A percentile compares a stretch with the other conserved stretches of the same genome.
Conservation (phyloP, 2,329 filamentous ascomycete species). For the Verticillium albo-atrum region DNA sequence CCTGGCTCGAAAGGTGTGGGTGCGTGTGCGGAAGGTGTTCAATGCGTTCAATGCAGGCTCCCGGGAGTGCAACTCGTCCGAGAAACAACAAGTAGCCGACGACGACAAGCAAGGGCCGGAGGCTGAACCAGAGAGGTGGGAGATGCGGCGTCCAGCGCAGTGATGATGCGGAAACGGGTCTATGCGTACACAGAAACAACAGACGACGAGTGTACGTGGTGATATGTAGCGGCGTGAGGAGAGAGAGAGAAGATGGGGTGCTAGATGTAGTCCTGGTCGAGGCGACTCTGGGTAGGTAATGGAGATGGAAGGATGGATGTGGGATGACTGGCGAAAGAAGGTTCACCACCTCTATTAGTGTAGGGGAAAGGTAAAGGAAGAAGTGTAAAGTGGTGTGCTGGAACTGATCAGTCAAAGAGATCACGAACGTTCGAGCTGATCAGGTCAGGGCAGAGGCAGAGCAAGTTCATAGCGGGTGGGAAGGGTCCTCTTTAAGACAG, state of each 20-base stretch:
- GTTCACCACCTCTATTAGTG: slow-evolving; percentile 1
- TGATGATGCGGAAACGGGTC: not conserved
- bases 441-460: slow-evolving; percentile 8
- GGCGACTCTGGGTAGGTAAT: not conserved
- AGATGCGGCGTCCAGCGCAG: slow-evolving; percentile 1
- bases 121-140: not conserved
- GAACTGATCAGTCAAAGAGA: slow-evolving; percentile 13
- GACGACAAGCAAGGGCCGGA: not conserved
- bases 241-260: not conserved
- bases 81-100: not conserved
- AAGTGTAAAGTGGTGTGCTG: slow-evolving; percentile 5
- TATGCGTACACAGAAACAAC: not conserved
- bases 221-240: not conserved
- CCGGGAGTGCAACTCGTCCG: not conserved
- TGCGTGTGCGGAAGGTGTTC: not conserved
- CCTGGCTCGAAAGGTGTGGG: not conserved
- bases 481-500: slow-evolving; percentile 19
- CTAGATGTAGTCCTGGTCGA: not conserved
- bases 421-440: slow-evolving; percentile 13
- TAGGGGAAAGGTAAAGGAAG: not conserved
- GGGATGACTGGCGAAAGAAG: not conserved
- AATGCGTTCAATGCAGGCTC: not conserved
- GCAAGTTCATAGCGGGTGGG: slow-evolving; percentile 14
- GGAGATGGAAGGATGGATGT: not conserved
- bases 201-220: not conserved